phyloP scores from a whole-genome alignment of 2,329 filamentous ascomycete genomes.

The Magnaporthiopsis incrustans region DNA sequence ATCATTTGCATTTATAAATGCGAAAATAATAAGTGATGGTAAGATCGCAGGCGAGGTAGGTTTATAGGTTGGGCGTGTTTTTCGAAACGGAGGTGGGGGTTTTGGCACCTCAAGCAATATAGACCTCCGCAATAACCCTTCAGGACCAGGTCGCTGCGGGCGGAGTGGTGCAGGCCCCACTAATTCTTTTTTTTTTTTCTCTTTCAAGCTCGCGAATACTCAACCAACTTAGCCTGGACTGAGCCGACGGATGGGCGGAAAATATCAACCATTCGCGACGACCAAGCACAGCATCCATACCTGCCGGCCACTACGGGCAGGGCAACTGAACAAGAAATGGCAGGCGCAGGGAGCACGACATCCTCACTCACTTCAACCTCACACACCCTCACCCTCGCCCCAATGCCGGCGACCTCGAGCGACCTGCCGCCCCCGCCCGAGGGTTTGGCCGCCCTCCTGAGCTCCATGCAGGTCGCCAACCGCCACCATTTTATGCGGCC shows the following conservation, averaged over 20 bases:
- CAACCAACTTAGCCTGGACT: not conserved
- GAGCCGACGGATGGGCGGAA: not conserved
- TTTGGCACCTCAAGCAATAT: no score
- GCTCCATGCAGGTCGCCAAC: slow-evolving; percentile 33
- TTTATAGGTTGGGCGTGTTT: no score
- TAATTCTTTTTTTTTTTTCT: not conserved
- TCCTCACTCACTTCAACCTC: slow-evolving; percentile 58
- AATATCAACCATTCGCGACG: not conserved
- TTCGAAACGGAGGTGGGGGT: no score
- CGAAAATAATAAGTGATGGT: no score
- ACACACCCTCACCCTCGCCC: slow-evolving; percentile 50
- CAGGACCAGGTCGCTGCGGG: no score
- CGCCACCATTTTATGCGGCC: slow-evolving; percentile 76
- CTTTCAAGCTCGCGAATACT: not conserved
- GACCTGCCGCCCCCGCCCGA: slow-evolving; percentile 32
- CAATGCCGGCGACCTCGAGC: slow-evolving; percentile 28
- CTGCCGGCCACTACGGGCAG: slow-evolving; percentile 3
- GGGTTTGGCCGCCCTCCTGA: slow-evolving; percentile 52
- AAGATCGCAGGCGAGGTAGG: no score
- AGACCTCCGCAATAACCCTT: no score
- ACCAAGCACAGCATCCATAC: no score
- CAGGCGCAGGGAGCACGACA: slow-evolving; percentile 37
- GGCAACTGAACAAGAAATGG: slow-evolving; percentile 17
- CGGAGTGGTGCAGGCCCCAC: not conserved
- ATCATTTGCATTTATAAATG: no score